Evolutionary conservation across 305 asterid species (phyloP).

Genomic region (Fraxinus velutina): DNA sequence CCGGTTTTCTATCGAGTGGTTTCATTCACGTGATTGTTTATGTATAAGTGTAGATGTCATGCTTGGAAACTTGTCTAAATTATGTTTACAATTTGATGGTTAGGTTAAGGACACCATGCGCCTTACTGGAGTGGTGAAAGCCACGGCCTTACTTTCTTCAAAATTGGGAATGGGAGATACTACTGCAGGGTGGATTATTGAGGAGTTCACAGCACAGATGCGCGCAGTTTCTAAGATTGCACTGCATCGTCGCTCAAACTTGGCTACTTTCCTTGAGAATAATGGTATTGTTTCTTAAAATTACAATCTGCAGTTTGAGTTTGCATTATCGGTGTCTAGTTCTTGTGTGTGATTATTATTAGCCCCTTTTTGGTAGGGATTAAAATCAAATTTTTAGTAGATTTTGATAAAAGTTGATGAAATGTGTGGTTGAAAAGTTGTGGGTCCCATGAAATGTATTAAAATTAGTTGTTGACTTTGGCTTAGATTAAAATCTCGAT

Average conservation of each 20-base stretch:
- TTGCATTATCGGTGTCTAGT: not conserved
- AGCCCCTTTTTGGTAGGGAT: not conserved
- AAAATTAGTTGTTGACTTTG: not conserved
- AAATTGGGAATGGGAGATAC: slow-evolving; percentile 85
- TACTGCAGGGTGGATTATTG: slow-evolving; percentile 82
- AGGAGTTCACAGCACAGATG: slow-evolving; percentile 95
- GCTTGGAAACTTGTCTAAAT: slow-evolving; percentile 12
- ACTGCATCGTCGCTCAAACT: slow-evolving; percentile 81
- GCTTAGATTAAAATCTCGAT: not conserved
- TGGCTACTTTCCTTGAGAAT: slow-evolving; percentile 81
- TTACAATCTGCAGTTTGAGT: not conserved
- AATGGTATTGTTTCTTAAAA: slow-evolving; percentile 49
- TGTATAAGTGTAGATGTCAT: not conserved
- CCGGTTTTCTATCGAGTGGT: slow-evolving; percentile 4
- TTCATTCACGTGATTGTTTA: slow-evolving; percentile 9
- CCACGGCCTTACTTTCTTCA: slow-evolving; percentile 65
- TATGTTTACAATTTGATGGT: slow-evolving; percentile 24
- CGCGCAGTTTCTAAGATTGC: slow-evolving; percentile 96
- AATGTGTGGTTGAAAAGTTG: not conserved
- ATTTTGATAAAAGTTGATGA: not conserved
- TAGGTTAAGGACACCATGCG: slow-evolving; percentile 94
- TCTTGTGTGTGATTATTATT: not conserved
- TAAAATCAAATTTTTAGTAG: not conserved
- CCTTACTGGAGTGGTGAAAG: slow-evolving; percentile 90
- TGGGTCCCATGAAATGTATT: not conserved